These are phyloP conservation scores for Sphagnurus paluster DNA, from an alignment of 1,284 basidiomycete genomes.

Conservation along the genomic window DNA sequence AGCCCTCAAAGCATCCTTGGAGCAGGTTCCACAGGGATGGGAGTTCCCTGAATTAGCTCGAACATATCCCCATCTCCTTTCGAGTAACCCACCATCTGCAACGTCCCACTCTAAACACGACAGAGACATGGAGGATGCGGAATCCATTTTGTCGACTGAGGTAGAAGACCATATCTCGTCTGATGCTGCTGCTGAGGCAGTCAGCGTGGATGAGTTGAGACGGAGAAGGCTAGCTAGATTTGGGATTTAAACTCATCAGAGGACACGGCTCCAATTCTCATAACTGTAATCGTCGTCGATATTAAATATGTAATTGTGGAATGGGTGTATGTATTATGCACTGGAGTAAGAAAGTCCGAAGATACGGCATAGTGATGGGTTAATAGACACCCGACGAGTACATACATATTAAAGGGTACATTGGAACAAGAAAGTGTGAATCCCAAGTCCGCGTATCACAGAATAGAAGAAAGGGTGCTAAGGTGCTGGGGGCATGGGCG, in stretches of 20 bases:
- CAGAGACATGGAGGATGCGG: constrained; percentile 23
- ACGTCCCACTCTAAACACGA: constrained; percentile 1
- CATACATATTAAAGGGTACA: too few relatives aligned
- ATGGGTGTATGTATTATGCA: too few relatives aligned
- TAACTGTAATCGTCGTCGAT: too few relatives aligned
- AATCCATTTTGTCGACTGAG: constrained; percentile 29
- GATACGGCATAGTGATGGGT: too few relatives aligned
- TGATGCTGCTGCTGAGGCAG: constrained; percentile 29
- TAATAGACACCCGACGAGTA: too few relatives aligned
- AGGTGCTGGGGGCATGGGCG: constrained; percentile 7
- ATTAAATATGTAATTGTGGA: too few relatives aligned
- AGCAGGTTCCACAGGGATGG: constrained; percentile 59
- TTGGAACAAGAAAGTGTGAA: neutral
- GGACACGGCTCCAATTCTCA: too few relatives aligned
- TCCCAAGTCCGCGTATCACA: neutral
- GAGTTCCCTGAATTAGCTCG: constrained; percentile 26
- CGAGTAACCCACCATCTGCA: neutral
- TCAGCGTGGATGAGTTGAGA: constrained; percentile 78
- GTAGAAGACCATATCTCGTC: constrained; percentile 15
- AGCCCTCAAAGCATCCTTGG: constrained; percentile 81
- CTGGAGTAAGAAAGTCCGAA: too few relatives aligned
- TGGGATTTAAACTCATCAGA: constrained; percentile 42
- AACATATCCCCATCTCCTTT: constrained; percentile 4
- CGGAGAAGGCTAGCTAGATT: constrained; percentile 77
- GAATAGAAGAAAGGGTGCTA: constrained; percentile 8